Base-by-base conservation (phyloP, 2,329 filamentous ascomycete species). In the Colletotrichum higginsianum region DNA sequence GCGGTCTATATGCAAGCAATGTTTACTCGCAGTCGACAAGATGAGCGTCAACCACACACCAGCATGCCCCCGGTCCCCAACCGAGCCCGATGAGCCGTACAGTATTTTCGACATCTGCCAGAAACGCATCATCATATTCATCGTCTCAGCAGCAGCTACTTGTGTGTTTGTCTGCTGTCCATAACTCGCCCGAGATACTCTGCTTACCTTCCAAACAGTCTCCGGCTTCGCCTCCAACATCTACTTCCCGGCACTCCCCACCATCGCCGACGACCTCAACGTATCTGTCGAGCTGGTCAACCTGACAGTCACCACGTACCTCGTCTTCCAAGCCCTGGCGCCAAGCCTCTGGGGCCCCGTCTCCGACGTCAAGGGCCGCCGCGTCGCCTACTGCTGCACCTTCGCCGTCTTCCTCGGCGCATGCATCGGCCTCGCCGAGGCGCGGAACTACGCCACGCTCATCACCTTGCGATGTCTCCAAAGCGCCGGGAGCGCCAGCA, bases 391-490 rank as follows among this genome's bases (percentile, higher is more conserved):
- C 67, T 78, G 85, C 4, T 75, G 85, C 70, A 82, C 83, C 23
- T 88, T 88, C 63, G 61, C 81, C 1, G 79, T 88, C 4, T 87
- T 85, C 62, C 76, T 86, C 2, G 82, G 77, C 3, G 85, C 86
- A 2, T 86, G 86, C 55, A 76, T 87, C 44, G 86, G 83, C 4
- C 78, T 89, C 2, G 85, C 82, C 7, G 74, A 86, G 26, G 81
- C 86, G 61, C 81, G 78, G 9, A 83, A 78, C 71, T 87, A 84
- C 72, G 79, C 80, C 0, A 81, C 84, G 0, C 78, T 90, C 13
- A 71, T 90, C 13, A 78, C 88, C 1, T 76, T 90, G 15, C 80
- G 88, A 12, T 85, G 84, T 73, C 70, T 90, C 5, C 88, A 90
- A 72, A 87, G 84, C 56, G 80, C 84, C 0, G 88, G 89, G 0